These are phyloP conservation scores for Candida multigemmis DNA, from an alignment of 805 yeast genomes.

Conservation along the genomic window DNA sequence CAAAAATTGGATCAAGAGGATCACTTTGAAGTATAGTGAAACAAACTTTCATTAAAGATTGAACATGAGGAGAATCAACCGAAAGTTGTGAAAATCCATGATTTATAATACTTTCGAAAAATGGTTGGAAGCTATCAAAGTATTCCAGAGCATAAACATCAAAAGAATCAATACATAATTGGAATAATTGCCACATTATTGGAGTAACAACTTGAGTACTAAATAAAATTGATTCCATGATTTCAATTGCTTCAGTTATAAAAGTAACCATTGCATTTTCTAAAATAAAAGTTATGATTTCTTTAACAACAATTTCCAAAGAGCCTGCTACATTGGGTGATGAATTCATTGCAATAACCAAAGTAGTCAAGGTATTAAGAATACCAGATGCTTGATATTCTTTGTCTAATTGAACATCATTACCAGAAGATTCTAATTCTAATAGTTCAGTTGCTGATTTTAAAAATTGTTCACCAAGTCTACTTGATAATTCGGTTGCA, in stretches of 20 bases:
- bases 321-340: conserved; percentile 28
- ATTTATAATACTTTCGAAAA: conserved; percentile 45
- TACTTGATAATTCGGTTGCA: conserved; percentile 31
- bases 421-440: conserved; percentile 11
- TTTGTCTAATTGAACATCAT: conserved; percentile 21
- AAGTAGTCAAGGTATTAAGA: conserved; percentile 31
- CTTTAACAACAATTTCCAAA: conserved; percentile 24
- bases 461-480: conserved; percentile 67
- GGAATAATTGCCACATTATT: conserved; percentile 43
- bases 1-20: conserved; percentile 30
- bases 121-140: conserved; percentile 47
- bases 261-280: conserved; percentile 32
- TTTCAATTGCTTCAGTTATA: conserved; percentile 29
- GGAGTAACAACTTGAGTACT: conserved; percentile 46
- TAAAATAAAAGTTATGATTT: conserved; percentile 23
- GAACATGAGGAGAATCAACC: conserved; percentile 30
- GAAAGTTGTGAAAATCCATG: conserved; percentile 37
- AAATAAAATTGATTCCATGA: conserved; percentile 44
- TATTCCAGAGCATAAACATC: conserved; percentile 53
- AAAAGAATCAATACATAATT: conserved; percentile 41
- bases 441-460: conserved; percentile 52
- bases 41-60: conserved; percentile 25
- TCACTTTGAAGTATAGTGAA: conserved; percentile 25
- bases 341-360: conserved; percentile 32
- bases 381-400: conserved; percentile 37